phyloP scores from a whole-genome alignment of 192 early-diverging fungal species.

The Allomyces macrogynus region DNA sequence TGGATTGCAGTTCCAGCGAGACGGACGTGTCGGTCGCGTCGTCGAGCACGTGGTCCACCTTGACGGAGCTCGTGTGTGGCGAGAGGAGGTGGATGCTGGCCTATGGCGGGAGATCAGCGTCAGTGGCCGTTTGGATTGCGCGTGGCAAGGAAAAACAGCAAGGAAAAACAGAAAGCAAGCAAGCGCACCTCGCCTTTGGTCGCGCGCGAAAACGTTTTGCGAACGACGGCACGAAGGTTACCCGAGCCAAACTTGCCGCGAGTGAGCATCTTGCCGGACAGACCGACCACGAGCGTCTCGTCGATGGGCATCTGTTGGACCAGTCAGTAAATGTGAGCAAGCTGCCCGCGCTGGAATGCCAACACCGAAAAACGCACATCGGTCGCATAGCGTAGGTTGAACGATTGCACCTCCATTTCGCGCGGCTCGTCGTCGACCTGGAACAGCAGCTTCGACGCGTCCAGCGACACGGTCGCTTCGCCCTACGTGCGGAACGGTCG shows the following conservation, averaged over 20 bases:
- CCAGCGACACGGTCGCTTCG: background rate
- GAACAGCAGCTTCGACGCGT: background rate
- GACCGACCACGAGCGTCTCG: background rate
- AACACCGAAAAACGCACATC: background rate
- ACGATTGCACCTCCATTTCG: background rate
- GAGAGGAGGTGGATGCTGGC: background rate
- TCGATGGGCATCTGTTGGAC: background rate
- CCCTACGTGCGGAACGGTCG: background rate
- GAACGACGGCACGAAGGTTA: background rate
- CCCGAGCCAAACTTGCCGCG: background rate
- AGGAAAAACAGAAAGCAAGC: no score
- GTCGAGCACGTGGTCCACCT: background rate
- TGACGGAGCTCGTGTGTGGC: background rate
- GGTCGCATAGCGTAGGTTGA: background rate
- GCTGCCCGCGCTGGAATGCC: no score
- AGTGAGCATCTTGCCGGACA: background rate
- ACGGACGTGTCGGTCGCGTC: background rate
- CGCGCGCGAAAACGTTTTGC: background rate
- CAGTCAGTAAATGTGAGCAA: no score
- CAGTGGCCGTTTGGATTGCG: no score
- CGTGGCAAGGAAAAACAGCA: no score
- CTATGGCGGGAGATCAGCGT: no score
- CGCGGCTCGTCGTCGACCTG: background rate
- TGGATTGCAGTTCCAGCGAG: background rate
- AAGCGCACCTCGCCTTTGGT: background rate